Conservation (phyloP, 805 yeast species). For the Clavispora asparagi region DNA sequence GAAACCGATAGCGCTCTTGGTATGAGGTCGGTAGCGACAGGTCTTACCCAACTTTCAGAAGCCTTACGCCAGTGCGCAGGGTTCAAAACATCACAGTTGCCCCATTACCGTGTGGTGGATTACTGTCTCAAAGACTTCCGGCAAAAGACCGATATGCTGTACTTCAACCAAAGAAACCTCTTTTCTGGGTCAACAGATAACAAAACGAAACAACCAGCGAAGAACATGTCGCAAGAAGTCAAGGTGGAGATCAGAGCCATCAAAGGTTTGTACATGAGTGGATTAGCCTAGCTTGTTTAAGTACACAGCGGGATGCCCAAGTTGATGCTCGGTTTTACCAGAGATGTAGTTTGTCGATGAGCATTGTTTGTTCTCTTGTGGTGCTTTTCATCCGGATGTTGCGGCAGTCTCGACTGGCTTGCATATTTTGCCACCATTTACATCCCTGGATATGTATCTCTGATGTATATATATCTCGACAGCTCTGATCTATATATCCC, state of each 20-base stretch:
- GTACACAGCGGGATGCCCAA: no score
- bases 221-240: conserved; percentile 29
- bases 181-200: conserved; percentile 14
- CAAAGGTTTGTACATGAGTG: conserved; percentile 43
- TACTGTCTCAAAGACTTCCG: conserved; percentile 31
- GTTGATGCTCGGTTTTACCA: no score
- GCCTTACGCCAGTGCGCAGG: conserved; percentile 22
- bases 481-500: no score
- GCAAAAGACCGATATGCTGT: conserved; percentile 29
- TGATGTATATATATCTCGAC: no score
- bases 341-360: no score
- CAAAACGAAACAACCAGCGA: conserved; percentile 3
- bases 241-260: conserved; percentile 36
- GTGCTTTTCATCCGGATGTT: no score
- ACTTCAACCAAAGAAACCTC: conserved; percentile 28
- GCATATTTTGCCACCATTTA: no score
- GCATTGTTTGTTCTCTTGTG: no score
- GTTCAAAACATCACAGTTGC: conserved; percentile 25
- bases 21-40: conserved; percentile 19
- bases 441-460: no score
- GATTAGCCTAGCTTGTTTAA: conserved; percentile 17
- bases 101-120: conserved; percentile 26
- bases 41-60: conserved; percentile 18
- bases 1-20: conserved; percentile 14
- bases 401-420: no score